Evolutionary conservation across 2,329 filamentous ascomycete genomes (phyloP).

Genomic region (Parastagonospora nodorum): DNA sequence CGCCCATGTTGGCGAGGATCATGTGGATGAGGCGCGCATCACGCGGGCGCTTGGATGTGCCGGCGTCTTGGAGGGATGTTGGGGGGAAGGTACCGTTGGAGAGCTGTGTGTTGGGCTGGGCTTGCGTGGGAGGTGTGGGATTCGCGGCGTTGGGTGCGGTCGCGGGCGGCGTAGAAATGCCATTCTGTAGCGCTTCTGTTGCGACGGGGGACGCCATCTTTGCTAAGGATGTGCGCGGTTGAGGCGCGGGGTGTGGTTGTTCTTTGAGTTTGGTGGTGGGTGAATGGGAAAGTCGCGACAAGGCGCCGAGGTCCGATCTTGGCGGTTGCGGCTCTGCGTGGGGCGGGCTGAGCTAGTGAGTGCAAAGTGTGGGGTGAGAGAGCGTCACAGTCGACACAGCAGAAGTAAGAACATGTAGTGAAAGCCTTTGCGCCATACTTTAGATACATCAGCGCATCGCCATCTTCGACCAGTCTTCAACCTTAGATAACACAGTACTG

Average conservation of each 20-base stretch:
- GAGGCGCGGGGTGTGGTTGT: conserved; percentile 2
- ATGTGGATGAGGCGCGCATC: conserved; percentile 81
- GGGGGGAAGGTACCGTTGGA: conserved; percentile 35
- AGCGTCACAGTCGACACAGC: neutral
- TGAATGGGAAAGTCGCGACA: neutral
- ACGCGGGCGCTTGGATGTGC: conserved; percentile 63
- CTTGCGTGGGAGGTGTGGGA: conserved; percentile 38
- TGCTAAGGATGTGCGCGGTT: neutral
- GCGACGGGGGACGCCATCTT: conserved; percentile 46
- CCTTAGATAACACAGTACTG: no score
- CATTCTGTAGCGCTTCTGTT: conserved; percentile 41
- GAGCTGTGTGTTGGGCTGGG: conserved; percentile 20
- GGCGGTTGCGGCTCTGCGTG: conserved; percentile 14
- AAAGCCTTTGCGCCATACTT: neutral
- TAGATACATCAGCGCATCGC: neutral
- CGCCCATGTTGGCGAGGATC: conserved; percentile 77
- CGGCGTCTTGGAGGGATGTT: conserved; percentile 41
- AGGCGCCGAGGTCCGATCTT: conserved; percentile 7
- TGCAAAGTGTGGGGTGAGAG: conserved; percentile 17
- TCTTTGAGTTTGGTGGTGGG: conserved; percentile 3
- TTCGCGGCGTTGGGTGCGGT: conserved; percentile 36
- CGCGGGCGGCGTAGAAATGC: conserved; percentile 46
- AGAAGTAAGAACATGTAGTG: neutral
- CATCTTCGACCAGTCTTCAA: no score
- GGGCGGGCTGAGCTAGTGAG: conserved; percentile 7